A percentile compares a stretch with the other conserved stretches of the same genome.
phyloP scores from a whole-genome alignment of 805 yeast species.

The Dipodascus albidus region DNA sequence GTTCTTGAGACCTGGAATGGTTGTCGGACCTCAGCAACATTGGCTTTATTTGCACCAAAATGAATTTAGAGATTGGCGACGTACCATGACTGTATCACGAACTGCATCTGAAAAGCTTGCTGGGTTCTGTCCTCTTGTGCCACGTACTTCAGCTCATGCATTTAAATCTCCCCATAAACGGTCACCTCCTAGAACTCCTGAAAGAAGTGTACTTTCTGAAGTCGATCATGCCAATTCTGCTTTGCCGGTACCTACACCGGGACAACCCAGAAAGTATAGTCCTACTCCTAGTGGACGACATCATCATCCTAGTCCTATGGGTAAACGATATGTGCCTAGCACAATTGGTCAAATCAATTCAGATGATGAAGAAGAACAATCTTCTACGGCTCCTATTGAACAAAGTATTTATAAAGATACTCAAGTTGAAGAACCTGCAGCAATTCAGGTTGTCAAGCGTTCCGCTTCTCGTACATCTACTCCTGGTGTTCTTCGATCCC shows the following conservation, averaged over 20 bases:
- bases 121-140: constrained; percentile 26
- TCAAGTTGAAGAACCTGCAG: constrained; percentile 4
- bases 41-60: constrained; percentile 95
- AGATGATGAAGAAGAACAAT: constrained; percentile 30
- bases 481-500: constrained; percentile 1
- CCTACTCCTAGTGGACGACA: constrained; percentile 12
- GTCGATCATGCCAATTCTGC: constrained; percentile 58
- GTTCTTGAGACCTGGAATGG: constrained; percentile 97
- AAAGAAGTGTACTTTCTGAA: constrained; percentile 62
- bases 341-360: constrained; percentile 27
- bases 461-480: constrained; percentile 16
- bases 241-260: constrained; percentile 88
- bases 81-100: constrained; percentile 72
- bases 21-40: constrained; percentile 99
- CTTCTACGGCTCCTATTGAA: not conserved
- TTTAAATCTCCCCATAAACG: constrained; percentile 5
- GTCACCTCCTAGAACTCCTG: constrained; percentile 56
- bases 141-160: constrained; percentile 4
- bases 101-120: constrained; percentile 37
- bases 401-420: not conserved
- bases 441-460: constrained; percentile 9
- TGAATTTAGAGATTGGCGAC: constrained; percentile 93
- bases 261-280: constrained; percentile 74
- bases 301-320: not conserved
- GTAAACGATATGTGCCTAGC: constrained; percentile 6